Conservation (phyloP, 768 basidiomycete genomes). For the Boletus reticulatus region DNA sequence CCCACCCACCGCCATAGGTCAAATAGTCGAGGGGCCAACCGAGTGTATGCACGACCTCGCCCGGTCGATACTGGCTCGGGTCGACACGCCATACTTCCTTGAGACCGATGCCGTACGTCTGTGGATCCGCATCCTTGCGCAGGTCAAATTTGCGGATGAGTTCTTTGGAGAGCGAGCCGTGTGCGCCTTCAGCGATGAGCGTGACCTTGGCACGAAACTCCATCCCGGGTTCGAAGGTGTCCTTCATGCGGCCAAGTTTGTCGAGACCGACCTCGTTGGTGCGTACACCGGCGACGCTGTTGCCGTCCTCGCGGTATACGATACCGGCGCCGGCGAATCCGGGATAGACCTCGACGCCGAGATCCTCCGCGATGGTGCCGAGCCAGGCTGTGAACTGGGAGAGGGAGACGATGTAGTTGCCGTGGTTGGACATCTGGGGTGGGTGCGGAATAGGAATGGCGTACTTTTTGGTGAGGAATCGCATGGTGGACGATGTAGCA, state of each 20-base stretch:
- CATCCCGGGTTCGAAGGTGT: constrained; percentile 95
- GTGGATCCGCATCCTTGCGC: constrained; percentile 65
- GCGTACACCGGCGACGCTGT: constrained; percentile 57
- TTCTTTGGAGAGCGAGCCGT: constrained; percentile 85
- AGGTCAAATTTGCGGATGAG: constrained; percentile 74
- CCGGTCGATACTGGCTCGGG: constrained; percentile 54
- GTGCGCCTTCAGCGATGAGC: constrained; percentile 91
- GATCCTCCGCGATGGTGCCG: constrained; percentile 75
- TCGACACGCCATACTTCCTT: constrained; percentile 98
- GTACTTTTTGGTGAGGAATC: constrained; percentile 67
- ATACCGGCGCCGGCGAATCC: constrained; percentile 92
- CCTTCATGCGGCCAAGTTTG: constrained; percentile 70
- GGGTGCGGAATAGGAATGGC: constrained; percentile 90
- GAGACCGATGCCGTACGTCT: constrained; percentile 94
- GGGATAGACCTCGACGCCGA: constrained; percentile 94
- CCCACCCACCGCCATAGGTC: constrained; percentile 86
- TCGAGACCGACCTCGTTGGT: constrained; percentile 96
- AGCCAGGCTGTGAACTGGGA: constrained; percentile 91
- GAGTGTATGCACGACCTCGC: constrained; percentile 87
- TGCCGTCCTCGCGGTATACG: constrained; percentile 58
- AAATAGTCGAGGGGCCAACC: constrained; percentile 87
- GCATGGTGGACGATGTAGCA: constrained; percentile 80
- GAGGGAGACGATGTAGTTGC: constrained; percentile 91
- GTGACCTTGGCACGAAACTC: constrained; percentile 91
- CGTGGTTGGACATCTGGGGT: constrained; percentile 93